A percentile compares a stretch with the other conserved stretches of the same genome.
Conservation (phyloP, 2,329 filamentous ascomycete genomes). For the Xylariaceae sp. region DNA sequence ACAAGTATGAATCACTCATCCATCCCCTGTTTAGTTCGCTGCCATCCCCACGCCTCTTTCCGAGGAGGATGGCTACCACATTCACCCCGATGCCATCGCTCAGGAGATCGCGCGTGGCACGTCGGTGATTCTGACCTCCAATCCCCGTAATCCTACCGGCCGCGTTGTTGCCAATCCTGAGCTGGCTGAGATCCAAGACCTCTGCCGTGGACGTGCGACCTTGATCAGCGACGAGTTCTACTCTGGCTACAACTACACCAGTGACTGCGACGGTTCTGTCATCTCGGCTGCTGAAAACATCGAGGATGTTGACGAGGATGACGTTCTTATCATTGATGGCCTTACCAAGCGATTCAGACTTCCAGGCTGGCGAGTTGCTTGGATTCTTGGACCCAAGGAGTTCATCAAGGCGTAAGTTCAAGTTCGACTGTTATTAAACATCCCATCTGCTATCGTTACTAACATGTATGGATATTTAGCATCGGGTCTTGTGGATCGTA, state of each 20-base stretch:
- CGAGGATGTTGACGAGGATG: slow-evolving; percentile 82
- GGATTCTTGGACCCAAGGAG: slow-evolving; percentile 94
- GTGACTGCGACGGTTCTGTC: slow-evolving; percentile 83
- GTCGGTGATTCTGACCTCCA: slow-evolving; percentile 88
- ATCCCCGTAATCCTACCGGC: slow-evolving; percentile 92
- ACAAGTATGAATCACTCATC: slow-evolving; percentile 10
- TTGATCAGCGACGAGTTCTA: slow-evolving; percentile 98
- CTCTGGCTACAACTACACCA: slow-evolving; percentile 92
- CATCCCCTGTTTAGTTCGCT: slow-evolving; percentile 58
- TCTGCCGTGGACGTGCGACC: slow-evolving; percentile 86
- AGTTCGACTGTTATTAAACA: not conserved
- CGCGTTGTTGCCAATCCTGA: slow-evolving; percentile 82
- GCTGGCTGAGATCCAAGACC: slow-evolving; percentile 85
- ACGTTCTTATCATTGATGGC: slow-evolving; percentile 92
- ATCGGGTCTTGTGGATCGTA: slow-evolving; percentile 92
- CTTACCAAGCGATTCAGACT: slow-evolving; percentile 96
- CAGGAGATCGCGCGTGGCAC: slow-evolving; percentile 86
- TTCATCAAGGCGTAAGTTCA: slow-evolving; percentile 75
- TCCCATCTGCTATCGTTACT: not conserved
- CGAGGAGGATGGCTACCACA: slow-evolving; percentile 85
- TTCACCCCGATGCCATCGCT: slow-evolving; percentile 88
- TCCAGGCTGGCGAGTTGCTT: slow-evolving; percentile 93
- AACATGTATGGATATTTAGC: slow-evolving; percentile 28
- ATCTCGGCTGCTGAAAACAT: slow-evolving; percentile 89
- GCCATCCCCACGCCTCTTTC: slow-evolving; percentile 83